These are phyloP conservation scores for Podospora anserina DNA, from an alignment of 495 filamentous ascomycete genomes.

Conservation along the genomic window DNA sequence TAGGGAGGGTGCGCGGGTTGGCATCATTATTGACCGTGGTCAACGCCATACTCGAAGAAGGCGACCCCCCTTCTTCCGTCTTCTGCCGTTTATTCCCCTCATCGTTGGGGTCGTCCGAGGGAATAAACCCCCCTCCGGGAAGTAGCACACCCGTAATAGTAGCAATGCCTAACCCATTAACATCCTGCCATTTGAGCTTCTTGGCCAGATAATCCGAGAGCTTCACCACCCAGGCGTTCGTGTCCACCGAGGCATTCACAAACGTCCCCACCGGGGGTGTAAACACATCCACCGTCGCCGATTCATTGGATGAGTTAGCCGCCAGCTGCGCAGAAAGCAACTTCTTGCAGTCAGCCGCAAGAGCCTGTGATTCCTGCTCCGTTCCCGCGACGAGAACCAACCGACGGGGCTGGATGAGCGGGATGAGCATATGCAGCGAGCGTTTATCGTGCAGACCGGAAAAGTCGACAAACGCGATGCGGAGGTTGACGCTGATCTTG, in stretches of 20 bases:
- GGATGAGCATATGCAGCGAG: slow-evolving; percentile 89
- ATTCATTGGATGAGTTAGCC: slow-evolving; percentile 35
- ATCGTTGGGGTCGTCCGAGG: slow-evolving; percentile 56
- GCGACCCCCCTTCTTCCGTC: slow-evolving; percentile 16
- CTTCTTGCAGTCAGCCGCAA: slow-evolving; percentile 79
- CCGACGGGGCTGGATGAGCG: slow-evolving; percentile 89
- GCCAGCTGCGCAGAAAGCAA: slow-evolving; percentile 57
- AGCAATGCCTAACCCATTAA: slow-evolving; percentile 82
- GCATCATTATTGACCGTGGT: slow-evolving; percentile 9
- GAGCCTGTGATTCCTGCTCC: slow-evolving; percentile 66
- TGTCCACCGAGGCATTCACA: slow-evolving; percentile 92
- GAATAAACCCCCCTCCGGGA: slow-evolving; percentile 41
- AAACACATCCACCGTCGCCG: slow-evolving; percentile 60
- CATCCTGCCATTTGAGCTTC: slow-evolving; percentile 89
- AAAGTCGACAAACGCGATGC: slow-evolving; percentile 86
- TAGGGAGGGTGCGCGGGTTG: slow-evolving; percentile 46
- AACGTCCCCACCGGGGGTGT: slow-evolving; percentile 67
- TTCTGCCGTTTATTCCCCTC: slow-evolving; percentile 33
- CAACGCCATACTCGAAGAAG: slow-evolving; percentile 1
- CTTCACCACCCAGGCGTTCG: slow-evolving; percentile 94
- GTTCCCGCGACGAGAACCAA: slow-evolving; percentile 83
- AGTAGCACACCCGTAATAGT: slow-evolving; percentile 68
- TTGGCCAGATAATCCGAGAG: slow-evolving; percentile 78
- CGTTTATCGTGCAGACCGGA: slow-evolving; percentile 89
- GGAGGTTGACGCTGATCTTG: slow-evolving; percentile 62